Conservation (phyloP, 306 rosid species). For the Phaseolus lunatus region DNA sequence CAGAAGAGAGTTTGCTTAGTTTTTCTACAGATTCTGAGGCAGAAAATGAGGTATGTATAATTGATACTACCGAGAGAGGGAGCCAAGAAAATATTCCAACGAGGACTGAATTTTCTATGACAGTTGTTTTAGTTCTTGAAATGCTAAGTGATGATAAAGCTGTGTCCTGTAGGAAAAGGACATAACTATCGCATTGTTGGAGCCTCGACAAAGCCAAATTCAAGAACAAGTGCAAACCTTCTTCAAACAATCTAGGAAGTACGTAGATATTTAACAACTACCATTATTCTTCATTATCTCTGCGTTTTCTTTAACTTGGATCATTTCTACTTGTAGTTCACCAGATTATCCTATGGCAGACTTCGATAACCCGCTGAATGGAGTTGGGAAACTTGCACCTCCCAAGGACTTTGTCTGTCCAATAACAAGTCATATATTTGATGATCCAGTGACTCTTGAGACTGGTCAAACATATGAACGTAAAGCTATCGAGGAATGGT, state of each 20-base stretch:
- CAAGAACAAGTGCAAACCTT: slow-evolving; percentile 54
- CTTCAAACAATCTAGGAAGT: slow-evolving; percentile 64
- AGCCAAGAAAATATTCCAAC: background rate
- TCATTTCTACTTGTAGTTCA: slow-evolving; percentile 56
- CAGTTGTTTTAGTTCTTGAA: slow-evolving; percentile 39
- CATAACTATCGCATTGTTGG: slow-evolving; percentile 53
- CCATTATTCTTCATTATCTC: slow-evolving; percentile 35
- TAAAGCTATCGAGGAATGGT: slow-evolving; percentile 89
- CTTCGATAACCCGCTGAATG: slow-evolving; percentile 44
- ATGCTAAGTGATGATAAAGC: slow-evolving; percentile 42
- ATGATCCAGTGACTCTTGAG: slow-evolving; percentile 96
- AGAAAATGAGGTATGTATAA: slow-evolving; percentile 69
- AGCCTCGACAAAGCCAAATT: slow-evolving; percentile 55
- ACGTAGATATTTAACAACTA: slow-evolving; percentile 45
- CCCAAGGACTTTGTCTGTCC: slow-evolving; percentile 96
- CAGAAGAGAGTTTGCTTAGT: slow-evolving; percentile 50
- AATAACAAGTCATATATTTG: slow-evolving; percentile 82
- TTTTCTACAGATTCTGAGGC: slow-evolving; percentile 68
- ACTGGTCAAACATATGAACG: slow-evolving; percentile 97
- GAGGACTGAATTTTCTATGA: slow-evolving; percentile 59
- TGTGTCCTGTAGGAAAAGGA: slow-evolving; percentile 66
- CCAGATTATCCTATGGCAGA: slow-evolving; percentile 60
- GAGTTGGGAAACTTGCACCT: slow-evolving; percentile 60
- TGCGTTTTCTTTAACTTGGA: slow-evolving; percentile 45
- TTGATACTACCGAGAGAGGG: slow-evolving; percentile 52